Percentiles rank a stretch among this genome's conserved stretches.
These are phyloP conservation scores for Pinus albicaulis DNA, from an alignment of 75 land plant species.

Conservation along the genomic window DNA sequence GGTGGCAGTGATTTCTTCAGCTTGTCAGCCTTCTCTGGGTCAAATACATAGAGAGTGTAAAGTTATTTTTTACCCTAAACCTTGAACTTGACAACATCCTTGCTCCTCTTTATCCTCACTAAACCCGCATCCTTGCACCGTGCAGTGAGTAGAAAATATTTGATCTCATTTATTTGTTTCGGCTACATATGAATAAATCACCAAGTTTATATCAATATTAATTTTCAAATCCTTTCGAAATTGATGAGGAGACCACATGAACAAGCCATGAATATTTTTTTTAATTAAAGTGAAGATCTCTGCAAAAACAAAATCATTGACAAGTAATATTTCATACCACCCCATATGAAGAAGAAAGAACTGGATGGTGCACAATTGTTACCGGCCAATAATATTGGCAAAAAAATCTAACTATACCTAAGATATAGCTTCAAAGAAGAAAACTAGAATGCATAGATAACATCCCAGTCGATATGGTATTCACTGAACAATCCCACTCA, in stretches of 20 bases:
- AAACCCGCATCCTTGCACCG: slow-evolving; percentile 86
- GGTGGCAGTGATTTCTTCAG: slow-evolving; percentile 92
- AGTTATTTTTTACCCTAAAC: slow-evolving; percentile 84
- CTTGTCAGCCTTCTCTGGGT: slow-evolving; percentile 87
- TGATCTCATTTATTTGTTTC: slow-evolving; percentile 90
- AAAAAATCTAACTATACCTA: background rate
- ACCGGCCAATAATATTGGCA: background rate
- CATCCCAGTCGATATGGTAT: no score
- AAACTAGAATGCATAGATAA: background rate
- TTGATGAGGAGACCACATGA: background rate
- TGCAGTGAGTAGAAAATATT: slow-evolving; percentile 89
- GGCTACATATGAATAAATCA: slow-evolving; percentile 29
- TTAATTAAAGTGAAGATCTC: no score
- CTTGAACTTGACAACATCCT: slow-evolving; percentile 88
- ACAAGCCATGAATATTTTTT: no score
- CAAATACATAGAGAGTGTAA: slow-evolving; percentile 80
- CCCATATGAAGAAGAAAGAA: background rate
- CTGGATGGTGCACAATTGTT: background rate
- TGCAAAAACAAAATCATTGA: background rate
- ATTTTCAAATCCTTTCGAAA: background rate
- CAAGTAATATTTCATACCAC: background rate
- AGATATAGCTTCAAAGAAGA: background rate
- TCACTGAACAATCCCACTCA: no score
- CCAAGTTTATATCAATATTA: background rate
- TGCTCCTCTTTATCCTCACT: slow-evolving; percentile 81